A percentile compares a stretch with the other conserved stretches of the same genome.
Evolutionary conservation across 345 rosid species (phyloP).

Genomic region (Euclidium syriacum): DNA sequence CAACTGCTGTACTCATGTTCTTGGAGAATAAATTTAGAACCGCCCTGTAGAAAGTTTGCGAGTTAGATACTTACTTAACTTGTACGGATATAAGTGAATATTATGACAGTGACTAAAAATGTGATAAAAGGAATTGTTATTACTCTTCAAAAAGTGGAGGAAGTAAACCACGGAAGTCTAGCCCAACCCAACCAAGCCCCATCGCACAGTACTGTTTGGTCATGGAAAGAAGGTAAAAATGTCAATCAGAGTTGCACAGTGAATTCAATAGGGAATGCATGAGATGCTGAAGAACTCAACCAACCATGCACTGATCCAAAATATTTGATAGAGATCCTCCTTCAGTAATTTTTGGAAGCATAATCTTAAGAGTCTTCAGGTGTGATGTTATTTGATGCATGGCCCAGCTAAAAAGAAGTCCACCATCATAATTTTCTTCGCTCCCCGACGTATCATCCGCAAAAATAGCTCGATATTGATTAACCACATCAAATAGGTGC

Average conservation of each 20-base stretch:
- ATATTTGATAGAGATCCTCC: slow-evolving; percentile 94
- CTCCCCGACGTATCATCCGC: slow-evolving; percentile 96
- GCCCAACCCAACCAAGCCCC: slow-evolving; percentile 96
- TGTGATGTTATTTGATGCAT: slow-evolving; percentile 97
- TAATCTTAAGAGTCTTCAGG: slow-evolving; percentile 84
- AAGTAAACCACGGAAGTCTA: slow-evolving; percentile 95
- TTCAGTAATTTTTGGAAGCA: slow-evolving; percentile 96
- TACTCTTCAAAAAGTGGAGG: slow-evolving; percentile 93
- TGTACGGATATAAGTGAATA: neutral
- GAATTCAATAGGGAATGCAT: neutral
- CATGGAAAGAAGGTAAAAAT: slow-evolving; percentile 17
- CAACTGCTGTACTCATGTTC: slow-evolving; percentile 77
- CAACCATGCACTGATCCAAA: slow-evolving; percentile 90
- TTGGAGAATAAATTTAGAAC: slow-evolving; percentile 85
- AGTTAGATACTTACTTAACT: slow-evolving; percentile 4
- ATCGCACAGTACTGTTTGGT: slow-evolving; percentile 75
- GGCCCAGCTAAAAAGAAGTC: slow-evolving; percentile 95
- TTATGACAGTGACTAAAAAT: neutral
- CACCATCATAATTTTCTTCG: slow-evolving; percentile 92
- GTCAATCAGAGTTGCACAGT: slow-evolving; percentile 6
- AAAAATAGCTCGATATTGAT: slow-evolving; percentile 93
- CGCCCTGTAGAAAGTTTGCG: slow-evolving; percentile 51
- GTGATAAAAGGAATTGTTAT: slow-evolving; percentile 33
- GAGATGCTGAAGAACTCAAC: slow-evolving; percentile 35
- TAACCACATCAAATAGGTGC: slow-evolving; percentile 94